These are phyloP conservation scores for Sporisorium graminicola DNA, from an alignment of 1,284 basidiomycete species.

Conservation along the genomic window DNA sequence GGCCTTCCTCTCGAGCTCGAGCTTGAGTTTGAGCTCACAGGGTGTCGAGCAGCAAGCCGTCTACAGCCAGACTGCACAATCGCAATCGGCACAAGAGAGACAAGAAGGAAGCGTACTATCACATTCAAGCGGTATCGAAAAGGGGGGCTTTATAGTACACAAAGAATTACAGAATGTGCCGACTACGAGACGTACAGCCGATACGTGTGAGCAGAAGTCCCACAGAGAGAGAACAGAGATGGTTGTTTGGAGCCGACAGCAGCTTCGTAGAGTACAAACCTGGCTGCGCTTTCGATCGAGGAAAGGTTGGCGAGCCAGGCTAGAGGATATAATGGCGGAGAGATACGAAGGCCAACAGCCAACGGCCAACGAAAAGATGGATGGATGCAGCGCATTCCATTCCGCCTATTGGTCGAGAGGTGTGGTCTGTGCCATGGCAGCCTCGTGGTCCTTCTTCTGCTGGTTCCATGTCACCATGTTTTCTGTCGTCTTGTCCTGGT, in stretches of 20 bases:
- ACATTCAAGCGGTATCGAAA: slow-evolving; percentile 23
- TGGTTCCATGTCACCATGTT: slow-evolving; percentile 59
- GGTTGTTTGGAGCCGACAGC: not conserved
- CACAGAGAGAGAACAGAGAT: not conserved
- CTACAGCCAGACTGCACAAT: not conserved
- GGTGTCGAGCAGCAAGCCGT: no score
- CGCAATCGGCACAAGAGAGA: not conserved
- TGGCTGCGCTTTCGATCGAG: not conserved
- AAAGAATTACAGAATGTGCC: slow-evolving; percentile 6
- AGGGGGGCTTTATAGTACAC: slow-evolving; percentile 17
- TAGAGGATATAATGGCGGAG: not conserved
- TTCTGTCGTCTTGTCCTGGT: slow-evolving; percentile 61
- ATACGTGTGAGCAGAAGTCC: no score
- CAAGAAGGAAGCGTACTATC: slow-evolving; percentile 6
- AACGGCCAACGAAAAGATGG: not conserved
- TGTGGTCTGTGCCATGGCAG: slow-evolving; percentile 22
- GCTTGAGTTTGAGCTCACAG: no score
- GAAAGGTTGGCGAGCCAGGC: not conserved
- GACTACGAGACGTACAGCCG: not conserved
- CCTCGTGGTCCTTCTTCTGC: slow-evolving; percentile 58
- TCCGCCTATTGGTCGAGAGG: slow-evolving; percentile 28
- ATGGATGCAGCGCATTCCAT: not conserved
- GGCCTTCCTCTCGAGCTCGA: not conserved
- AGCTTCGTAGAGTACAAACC: slow-evolving; percentile 18
- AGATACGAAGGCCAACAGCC: not conserved